Conservation (phyloP, 768 basidiomycete species). For the Tylopilus sp. region DNA sequence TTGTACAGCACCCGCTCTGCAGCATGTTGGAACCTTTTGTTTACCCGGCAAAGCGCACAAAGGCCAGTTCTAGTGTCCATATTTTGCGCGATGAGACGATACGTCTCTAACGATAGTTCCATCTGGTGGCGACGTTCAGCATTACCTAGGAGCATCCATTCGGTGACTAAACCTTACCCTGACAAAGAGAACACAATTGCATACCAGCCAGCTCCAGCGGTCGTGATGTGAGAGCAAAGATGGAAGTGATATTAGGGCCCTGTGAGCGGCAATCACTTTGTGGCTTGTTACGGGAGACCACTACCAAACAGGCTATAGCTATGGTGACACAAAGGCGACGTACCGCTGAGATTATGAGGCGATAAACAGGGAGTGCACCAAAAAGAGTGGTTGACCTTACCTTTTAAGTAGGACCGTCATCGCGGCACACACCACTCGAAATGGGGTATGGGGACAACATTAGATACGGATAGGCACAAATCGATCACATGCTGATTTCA, state of each 20-base stretch:
- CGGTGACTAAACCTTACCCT: not conserved
- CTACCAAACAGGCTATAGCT: not conserved
- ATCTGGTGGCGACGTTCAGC: conserved; percentile 38
- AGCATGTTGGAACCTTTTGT: conserved; percentile 48
- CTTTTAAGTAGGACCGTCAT: conserved; percentile 12
- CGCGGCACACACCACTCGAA: conserved; percentile 7
- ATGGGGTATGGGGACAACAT: conserved; percentile 5
- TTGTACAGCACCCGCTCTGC: conserved; percentile 61
- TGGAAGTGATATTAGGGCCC: not conserved
- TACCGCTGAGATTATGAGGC: not conserved
- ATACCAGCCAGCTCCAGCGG: conserved; percentile 8
- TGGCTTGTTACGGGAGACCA: not conserved
- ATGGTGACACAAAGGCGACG: not conserved
- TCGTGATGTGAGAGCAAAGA: too few relatives aligned
- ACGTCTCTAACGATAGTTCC: conserved; percentile 59
- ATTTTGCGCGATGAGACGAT: conserved; percentile 53
- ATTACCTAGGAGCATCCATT: conserved; percentile 28
- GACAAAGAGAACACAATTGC: not conserved
- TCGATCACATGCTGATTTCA: conserved; percentile 10
- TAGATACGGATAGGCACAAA: conserved; percentile 15
- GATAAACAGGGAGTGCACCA: conserved; percentile 3
- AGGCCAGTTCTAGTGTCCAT: conserved; percentile 52
- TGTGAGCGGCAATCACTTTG: not conserved
- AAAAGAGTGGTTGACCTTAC: not conserved
- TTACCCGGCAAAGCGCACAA: conserved; percentile 55